These are phyloP conservation scores for Sicyos edulis DNA, from an alignment of 306 rosid genomes.

Conservation along the genomic window DNA sequence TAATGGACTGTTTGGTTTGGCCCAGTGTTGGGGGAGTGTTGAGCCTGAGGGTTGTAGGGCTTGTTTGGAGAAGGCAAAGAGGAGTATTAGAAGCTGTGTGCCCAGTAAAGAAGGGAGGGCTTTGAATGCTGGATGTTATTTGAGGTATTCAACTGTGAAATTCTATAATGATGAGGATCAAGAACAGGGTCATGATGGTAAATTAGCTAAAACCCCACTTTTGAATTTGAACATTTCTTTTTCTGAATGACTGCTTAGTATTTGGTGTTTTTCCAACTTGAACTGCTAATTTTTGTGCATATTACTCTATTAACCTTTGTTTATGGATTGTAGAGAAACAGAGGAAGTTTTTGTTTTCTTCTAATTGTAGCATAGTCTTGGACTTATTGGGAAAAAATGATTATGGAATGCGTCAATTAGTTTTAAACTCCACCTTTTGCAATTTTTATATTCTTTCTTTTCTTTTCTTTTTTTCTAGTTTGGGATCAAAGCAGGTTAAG, in stretches of 20 bases:
- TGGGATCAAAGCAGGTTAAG: no score
- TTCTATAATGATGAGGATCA: slow-evolving; percentile 34
- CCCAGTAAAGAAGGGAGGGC: slow-evolving; percentile 61
- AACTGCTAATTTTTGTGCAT: not conserved
- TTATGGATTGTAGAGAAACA: not conserved
- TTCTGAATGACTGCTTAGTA: not conserved
- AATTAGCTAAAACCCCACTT: slow-evolving; percentile 3
- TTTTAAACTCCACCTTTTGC: not conserved
- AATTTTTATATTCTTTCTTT: not conserved
- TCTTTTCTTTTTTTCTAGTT: not conserved
- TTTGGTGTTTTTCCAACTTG: not conserved
- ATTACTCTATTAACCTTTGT: not conserved
- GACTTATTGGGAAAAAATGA: not conserved
- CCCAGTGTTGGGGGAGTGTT: slow-evolving; percentile 74
- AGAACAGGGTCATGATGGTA: slow-evolving; percentile 27
- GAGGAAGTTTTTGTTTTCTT: not conserved
- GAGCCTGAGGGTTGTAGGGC: slow-evolving; percentile 37
- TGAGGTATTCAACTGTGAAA: slow-evolving; percentile 61
- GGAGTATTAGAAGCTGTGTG: slow-evolving; percentile 34
- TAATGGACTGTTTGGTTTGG: slow-evolving; percentile 55
- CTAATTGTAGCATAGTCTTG: not conserved
- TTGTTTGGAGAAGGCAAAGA: slow-evolving; percentile 56
- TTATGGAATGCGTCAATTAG: not conserved
- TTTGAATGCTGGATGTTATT: slow-evolving; percentile 75
- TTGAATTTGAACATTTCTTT: not conserved